Conservation (phyloP, 2,329 filamentous ascomycete genomes). For the Neoascochyta sp. region DNA sequence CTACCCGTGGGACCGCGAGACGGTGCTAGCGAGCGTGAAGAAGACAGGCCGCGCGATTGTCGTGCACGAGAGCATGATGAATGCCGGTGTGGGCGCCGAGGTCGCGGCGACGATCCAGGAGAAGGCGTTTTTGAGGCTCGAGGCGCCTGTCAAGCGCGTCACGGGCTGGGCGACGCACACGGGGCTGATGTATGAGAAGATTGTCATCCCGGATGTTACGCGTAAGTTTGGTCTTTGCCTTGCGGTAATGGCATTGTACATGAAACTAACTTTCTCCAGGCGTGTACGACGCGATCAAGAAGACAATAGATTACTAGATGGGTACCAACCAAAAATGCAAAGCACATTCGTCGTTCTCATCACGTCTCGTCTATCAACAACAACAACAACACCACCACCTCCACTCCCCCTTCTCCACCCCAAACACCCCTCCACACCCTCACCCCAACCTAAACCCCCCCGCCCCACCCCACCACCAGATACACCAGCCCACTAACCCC, state of each 20-base stretch:
- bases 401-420: not conserved
- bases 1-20: conserved; percentile 86
- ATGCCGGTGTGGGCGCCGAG: conserved; percentile 83
- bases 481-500: conserved; percentile 15
- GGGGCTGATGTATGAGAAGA: conserved; percentile 69
- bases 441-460: conserved; percentile 19
- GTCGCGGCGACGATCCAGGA: conserved; percentile 86
- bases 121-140: conserved; percentile 75
- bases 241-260: no score
- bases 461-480: conserved; percentile 21
- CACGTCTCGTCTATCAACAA: no score
- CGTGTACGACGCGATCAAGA: conserved; percentile 50
- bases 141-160: conserved; percentile 80
- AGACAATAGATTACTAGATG: conserved; percentile 45
- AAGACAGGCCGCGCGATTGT: conserved; percentile 85
- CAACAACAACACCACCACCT: not conserved
- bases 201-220: conserved; percentile 75
- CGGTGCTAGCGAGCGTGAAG: conserved; percentile 74
- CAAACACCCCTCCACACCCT: no score
- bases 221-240: conserved; percentile 57
- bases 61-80: conserved; percentile 90
- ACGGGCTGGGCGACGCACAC: conserved; percentile 88
- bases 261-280: conserved; percentile 24
- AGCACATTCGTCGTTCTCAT: no score
- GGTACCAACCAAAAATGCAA: no score